phyloP scores from a whole-genome alignment of 192 early-diverging fungal species.

The Umbelopsis vinacea region DNA sequence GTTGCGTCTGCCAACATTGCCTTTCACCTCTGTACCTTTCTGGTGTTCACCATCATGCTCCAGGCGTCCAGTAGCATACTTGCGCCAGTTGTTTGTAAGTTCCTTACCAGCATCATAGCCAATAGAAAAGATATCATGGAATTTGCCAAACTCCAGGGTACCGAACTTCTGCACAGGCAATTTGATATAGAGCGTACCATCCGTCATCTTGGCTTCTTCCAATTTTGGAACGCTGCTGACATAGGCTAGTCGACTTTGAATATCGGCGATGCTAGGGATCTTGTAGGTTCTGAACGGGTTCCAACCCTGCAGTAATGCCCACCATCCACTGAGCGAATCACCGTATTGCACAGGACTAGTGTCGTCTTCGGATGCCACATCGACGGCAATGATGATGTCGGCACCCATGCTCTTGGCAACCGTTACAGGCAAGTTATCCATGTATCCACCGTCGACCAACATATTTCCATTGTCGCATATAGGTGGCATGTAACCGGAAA shows the following conservation, averaged over 20 bases:
- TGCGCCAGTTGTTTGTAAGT: constrained; percentile 81
- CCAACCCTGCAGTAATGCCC: constrained; percentile 79
- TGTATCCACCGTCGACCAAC: constrained; percentile 98
- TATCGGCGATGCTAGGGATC: constrained; percentile 92
- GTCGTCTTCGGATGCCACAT: constrained; percentile 92
- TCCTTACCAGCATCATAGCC: constrained; percentile 86
- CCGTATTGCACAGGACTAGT: constrained; percentile 91
- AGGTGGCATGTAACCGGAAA: constrained; percentile 94
- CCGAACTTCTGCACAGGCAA: constrained; percentile 87
- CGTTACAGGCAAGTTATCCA: constrained; percentile 93
- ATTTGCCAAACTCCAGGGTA: constrained; percentile 90
- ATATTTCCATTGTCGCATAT: constrained; percentile 96
- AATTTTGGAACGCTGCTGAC: constrained; percentile 87
- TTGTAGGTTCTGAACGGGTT: constrained; percentile 77
- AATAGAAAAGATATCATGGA: constrained; percentile 81
- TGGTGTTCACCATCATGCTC: constrained; percentile 22
- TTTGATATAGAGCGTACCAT: constrained; percentile 84
- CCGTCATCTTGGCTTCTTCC: constrained; percentile 84
- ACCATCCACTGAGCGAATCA: constrained; percentile 92
- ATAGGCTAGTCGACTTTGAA: constrained; percentile 94
- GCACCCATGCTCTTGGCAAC: constrained; percentile 81
- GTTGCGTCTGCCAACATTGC: constrained; percentile 37
- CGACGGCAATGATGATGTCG: constrained; percentile 90
- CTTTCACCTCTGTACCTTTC: constrained; percentile 42
- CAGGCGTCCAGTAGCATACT: constrained; percentile 47